A percentile compares a stretch with the other conserved stretches of the same genome.
phyloP scores from a whole-genome alignment of 192 early-diverging fungal genomes.

The Linnemannia schmuckeri region DNA sequence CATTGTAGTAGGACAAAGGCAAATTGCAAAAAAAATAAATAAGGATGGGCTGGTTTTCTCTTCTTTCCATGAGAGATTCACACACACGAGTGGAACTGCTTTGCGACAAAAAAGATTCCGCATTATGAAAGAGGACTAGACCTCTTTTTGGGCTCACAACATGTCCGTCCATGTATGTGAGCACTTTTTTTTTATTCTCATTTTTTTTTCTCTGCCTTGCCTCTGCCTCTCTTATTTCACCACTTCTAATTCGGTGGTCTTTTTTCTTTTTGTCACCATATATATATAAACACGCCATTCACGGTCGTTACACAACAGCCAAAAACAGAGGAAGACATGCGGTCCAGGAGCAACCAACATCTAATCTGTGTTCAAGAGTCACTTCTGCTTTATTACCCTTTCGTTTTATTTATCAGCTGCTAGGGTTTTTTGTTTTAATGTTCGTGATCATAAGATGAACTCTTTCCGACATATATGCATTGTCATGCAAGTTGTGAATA shows the following conservation, averaged over 20 bases:
- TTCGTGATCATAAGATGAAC: too few relatives aligned
- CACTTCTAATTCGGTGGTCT: neutral
- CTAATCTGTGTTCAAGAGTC: neutral
- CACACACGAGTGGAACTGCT: neutral
- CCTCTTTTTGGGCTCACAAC: conserved; percentile 1
- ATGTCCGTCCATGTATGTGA: neutral
- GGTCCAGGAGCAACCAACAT: neutral
- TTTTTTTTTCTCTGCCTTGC: neutral
- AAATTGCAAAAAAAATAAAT: too few relatives aligned
- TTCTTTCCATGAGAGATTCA: neutral
- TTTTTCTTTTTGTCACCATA: neutral
- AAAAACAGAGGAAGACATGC: neutral
- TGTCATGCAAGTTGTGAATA: too few relatives aligned
- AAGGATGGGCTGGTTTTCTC: too few relatives aligned
- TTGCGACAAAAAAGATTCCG: conserved; percentile 4
- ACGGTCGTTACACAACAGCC: neutral
- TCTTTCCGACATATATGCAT: too few relatives aligned
- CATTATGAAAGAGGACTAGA: neutral
- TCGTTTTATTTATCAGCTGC: neutral
- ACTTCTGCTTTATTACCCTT: neutral
- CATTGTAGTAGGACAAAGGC: too few relatives aligned
- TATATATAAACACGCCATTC: neutral
- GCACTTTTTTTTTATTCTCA: neutral
- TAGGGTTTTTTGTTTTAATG: too few relatives aligned
- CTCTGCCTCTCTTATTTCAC: too few relatives aligned